Evolutionary conservation across 2,329 filamentous ascomycete species (phyloP), one percentile per base, ranked within the genome.

Genomic region (Aaosphaeria pasadenensis): DNA sequence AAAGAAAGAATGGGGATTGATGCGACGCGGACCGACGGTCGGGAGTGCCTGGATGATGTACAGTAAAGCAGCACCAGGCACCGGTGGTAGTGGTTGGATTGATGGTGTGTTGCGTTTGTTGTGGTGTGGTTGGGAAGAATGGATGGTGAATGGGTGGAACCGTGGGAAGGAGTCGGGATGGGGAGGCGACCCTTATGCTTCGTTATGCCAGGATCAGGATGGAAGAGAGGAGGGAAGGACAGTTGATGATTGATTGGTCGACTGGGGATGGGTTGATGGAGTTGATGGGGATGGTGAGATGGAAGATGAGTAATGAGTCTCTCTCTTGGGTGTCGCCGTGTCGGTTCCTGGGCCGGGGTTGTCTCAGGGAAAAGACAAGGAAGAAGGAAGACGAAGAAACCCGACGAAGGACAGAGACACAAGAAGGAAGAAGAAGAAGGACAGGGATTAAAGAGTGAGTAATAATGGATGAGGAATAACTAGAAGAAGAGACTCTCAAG

Each of bases 341-440:
- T 7, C 9, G 9, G 39, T 40, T 40, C 39, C 39, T 40, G 39
- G 39, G 11, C 39, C 39, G 33, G 33, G 9, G 33, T 24, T 36
- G 39, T 40, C 39, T 40, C 39, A 40, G 39, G 24, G 62, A 53
- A 49, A 57, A 54, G 46, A 60, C 44, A 60, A 32, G 11, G 51
- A 62, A 28, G 33, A 36, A n/a, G 33, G 33, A 9, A 36, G 33
- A 36, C 2, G 33, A 9, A 9, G 33, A 24, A 24, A 24, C 17
- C 17, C 17, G 17, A 24, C 17, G 17, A 24, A 24, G 17, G 17
- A 24, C 17, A 24, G 17, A 24, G 17, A 24, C 17, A 24, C 17
- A 24, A 24, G 17, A 24, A 40, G 39, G 24, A 61, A 53, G 49
- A 57, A 54, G 46, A 36, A n/a, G 33, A n/a, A 9, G n/a, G 33